Evolutionary conservation across 768 basidiomycete genomes (phyloP), one percentile per base, ranked within the genome.

Genomic region (Hysterangium stoloniferum): DNA sequence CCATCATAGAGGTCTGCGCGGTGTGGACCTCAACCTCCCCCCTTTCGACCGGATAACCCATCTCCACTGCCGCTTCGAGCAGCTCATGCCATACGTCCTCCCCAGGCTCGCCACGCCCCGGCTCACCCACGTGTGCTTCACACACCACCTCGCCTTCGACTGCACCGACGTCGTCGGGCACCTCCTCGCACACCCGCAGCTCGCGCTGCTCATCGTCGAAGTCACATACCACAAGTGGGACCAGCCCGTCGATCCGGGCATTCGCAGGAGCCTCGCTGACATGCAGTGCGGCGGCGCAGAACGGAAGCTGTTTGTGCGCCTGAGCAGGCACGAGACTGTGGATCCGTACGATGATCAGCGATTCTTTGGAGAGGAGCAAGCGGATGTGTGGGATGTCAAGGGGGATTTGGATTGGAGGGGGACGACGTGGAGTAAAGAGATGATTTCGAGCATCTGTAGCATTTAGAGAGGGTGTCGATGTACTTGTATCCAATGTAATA

Each of bases 91-190:
- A 27, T 51, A 1, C 11, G 19, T 37, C 48, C 35, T 51, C 36
- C 20, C 20, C 6, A 41, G 34, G 13, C 49, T 51, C 19, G 20
- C 17, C 6, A 41, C 37, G 12, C 6, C 49, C 5, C 37, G 37
- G 28, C 41, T 51, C 29, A 51, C 49, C 17, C 49, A 51, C 25
- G 15, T 51, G 17, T 51, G 49, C 33, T 51, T 51, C 38, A 51
- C 49, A 40, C 49, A 51, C 36, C 37, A 51, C 13, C 49, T 51
- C 7, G 38, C 29, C n/a, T 40, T 32, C 32, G 38, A 24, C 5
- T 51, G 49, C 25, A 5, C 27, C 9, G 24, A 41, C 11, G 22
- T 35, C 4, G 49, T 51, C 8, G 29, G 43, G 11, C 6, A 34
- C 20, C 28, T 40, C 8, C 19, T 51, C 13, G 25, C 12, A 25